phyloP scores from a whole-genome alignment of 2,329 filamentous ascomycete genomes.

The Xylaria sp. region DNA sequence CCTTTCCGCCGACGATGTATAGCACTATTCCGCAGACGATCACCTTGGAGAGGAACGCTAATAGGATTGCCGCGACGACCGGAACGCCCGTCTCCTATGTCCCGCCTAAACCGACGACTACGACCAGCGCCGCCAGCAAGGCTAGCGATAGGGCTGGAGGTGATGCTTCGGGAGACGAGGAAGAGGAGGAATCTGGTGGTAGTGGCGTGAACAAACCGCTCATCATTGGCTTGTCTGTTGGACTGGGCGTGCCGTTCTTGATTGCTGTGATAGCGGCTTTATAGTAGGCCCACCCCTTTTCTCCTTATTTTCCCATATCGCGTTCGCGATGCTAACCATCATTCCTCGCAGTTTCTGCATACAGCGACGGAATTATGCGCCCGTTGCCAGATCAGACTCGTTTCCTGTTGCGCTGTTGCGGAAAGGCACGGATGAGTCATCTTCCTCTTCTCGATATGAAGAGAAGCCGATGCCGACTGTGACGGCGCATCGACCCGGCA shows the following conservation, averaged over 20 bases:
- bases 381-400: conserved; percentile 12
- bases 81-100: conserved; percentile 43
- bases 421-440: too few species aligned
- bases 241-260: conserved; percentile 39
- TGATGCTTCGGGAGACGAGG: not conserved
- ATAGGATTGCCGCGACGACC: conserved; percentile 35
- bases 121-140: not conserved
- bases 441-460: too few species aligned
- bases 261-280: conserved; percentile 28
- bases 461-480: too few species aligned
- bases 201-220: conserved; percentile 39
- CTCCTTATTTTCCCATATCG: not conserved
- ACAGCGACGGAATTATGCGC: conserved; percentile 18
- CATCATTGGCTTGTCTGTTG: conserved; percentile 45
- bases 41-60: conserved; percentile 39
- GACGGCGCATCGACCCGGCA: too few species aligned
- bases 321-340: conserved; percentile 9
- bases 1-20: conserved; percentile 37
- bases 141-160: not conserved
- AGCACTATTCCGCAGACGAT: conserved; percentile 32
- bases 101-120: conserved; percentile 26
- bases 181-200: conserved; percentile 14
- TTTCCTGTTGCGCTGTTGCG: not conserved
- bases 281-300: conserved; percentile 29
- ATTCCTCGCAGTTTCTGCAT: conserved; percentile 13